A percentile compares a stretch with the other conserved stretches of the same genome.
Conservation (phyloP, 164 flowering plant genomes). For the Nelumbo lutea region DNA sequence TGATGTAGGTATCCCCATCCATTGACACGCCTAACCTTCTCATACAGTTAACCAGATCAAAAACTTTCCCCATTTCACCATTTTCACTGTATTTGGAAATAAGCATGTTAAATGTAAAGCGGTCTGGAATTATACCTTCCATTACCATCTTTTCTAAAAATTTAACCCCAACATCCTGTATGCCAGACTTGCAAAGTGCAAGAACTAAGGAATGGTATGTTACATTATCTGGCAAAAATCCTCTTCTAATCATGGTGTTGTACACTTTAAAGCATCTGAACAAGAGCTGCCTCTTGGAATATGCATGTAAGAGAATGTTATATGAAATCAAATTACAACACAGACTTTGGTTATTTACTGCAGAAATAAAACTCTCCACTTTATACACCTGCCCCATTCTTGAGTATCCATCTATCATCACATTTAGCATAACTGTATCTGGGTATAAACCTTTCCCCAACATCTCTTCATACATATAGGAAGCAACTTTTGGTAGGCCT, state of each 20-base stretch:
- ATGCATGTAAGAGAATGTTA: slow-evolving; percentile 71
- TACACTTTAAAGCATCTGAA: slow-evolving; percentile 35
- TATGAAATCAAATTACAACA: slow-evolving; percentile 53
- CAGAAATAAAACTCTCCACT: slow-evolving; percentile 26
- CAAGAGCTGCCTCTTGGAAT: slow-evolving; percentile 39
- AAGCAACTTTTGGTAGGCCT: too few species aligned
- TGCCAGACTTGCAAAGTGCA: slow-evolving; percentile 49
- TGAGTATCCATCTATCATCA: slow-evolving; percentile 51
- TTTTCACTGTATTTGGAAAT: slow-evolving; percentile 41
- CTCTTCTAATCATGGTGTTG: slow-evolving; percentile 30
- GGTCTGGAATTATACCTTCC: slow-evolving; percentile 45
- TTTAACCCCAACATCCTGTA: slow-evolving; percentile 55
- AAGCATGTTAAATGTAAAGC: slow-evolving; percentile 46
- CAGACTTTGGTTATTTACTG: slow-evolving; percentile 27
- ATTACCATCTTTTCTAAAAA: slow-evolving; percentile 44
- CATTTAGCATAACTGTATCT: slow-evolving; percentile 50
- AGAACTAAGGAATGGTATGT: slow-evolving; percentile 64
- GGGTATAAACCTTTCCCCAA: slow-evolving; percentile 29
- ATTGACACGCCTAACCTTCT: slow-evolving; percentile 33
- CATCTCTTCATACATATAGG: slow-evolving; percentile 38
- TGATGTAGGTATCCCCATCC: slow-evolving; percentile 29
- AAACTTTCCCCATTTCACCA: slow-evolving; percentile 40
- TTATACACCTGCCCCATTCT: slow-evolving; percentile 43
- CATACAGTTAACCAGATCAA: slow-evolving; percentile 49
- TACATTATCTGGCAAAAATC: slow-evolving; percentile 47